Percentiles rank a stretch among this genome's conserved stretches.
phyloP scores from a whole-genome alignment of 192 early-diverging fungal genomes.

The Allomyces javanicus region DNA sequence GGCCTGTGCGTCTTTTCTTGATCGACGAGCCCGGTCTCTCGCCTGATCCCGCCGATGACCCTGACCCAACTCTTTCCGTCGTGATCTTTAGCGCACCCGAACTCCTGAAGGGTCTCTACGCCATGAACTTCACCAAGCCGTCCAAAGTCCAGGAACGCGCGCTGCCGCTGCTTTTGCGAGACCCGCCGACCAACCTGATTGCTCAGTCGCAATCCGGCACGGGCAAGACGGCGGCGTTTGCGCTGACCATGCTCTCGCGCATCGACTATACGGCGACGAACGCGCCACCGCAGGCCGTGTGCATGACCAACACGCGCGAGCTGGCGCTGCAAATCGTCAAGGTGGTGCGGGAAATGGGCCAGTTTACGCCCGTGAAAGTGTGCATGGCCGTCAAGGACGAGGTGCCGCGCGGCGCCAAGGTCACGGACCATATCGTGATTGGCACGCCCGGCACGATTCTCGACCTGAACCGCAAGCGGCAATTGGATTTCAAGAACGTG shows the following conservation, averaged over 20 bases:
- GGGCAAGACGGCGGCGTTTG: slow-evolving; percentile 94
- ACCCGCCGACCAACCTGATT: slow-evolving; percentile 89
- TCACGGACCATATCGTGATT: slow-evolving; percentile 65
- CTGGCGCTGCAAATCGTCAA: slow-evolving; percentile 87
- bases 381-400: slow-evolving; percentile 61
- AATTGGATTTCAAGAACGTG: slow-evolving; percentile 35
- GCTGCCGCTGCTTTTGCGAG: slow-evolving; percentile 62
- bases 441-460: slow-evolving; percentile 86
- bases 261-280: slow-evolving; percentile 41
- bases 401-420: slow-evolving; percentile 25
- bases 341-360: slow-evolving; percentile 75
- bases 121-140: slow-evolving; percentile 78
- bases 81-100: slow-evolving; percentile 12
- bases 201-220: slow-evolving; percentile 97
- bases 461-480: slow-evolving; percentile 46
- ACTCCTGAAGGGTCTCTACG: slow-evolving; percentile 80
- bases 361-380: slow-evolving; percentile 58
- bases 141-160: slow-evolving; percentile 94
- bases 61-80: no score
- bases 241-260: slow-evolving; percentile 74
- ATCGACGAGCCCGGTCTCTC: no score
- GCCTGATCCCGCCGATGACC: no score
- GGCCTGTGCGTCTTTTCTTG: no score
- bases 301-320: slow-evolving; percentile 81
- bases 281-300: slow-evolving; percentile 54